phyloP scores from a whole-genome alignment of 2,329 filamentous ascomycete genomes.

The Pseudocercospora eumusae region DNA sequence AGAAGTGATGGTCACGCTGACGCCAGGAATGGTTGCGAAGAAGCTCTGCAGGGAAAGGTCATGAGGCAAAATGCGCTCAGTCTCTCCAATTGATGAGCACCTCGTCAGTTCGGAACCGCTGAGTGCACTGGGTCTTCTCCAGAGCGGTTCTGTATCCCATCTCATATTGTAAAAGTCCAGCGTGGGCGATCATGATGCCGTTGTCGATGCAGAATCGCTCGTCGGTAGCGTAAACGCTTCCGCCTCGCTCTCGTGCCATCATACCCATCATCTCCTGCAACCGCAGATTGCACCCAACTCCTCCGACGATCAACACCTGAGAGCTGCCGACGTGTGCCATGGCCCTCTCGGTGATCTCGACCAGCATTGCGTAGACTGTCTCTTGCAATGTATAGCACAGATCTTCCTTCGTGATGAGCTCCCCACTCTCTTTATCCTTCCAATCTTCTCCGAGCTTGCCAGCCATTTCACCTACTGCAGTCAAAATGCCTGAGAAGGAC shows the following conservation, averaged over 20 bases:
- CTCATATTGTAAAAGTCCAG: conserved; percentile 80
- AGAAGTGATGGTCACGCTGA: background rate
- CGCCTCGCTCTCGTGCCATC: conserved; percentile 87
- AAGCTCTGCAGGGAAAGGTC: background rate
- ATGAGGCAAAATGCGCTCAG: conserved; percentile 23
- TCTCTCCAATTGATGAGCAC: conserved; percentile 54
- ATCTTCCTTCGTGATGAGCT: conserved; percentile 73
- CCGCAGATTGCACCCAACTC: conserved; percentile 91
- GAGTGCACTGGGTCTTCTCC: conserved; percentile 72
- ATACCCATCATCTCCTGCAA: conserved; percentile 97
- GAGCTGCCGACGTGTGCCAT: conserved; percentile 95
- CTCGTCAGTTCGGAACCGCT: conserved; percentile 55
- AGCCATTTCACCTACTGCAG: conserved; percentile 77
- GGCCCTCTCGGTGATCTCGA: conserved; percentile 96
- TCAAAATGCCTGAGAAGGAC: conserved; percentile 89
- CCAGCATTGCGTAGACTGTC: conserved; percentile 93
- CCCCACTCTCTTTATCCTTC: conserved; percentile 51
- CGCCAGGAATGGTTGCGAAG: background rate
- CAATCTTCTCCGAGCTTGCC: conserved; percentile 58
- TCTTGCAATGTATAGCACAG: conserved; percentile 95
- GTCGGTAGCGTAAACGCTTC: conserved; percentile 90
- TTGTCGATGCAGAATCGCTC: conserved; percentile 99
- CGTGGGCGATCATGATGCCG: conserved; percentile 99
- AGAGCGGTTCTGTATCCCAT: conserved; percentile 76
- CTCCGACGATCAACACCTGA: conserved; percentile 92